Conservation (phyloP, 2,329 filamentous ascomycete species). For the Nothophoma quercina region DNA sequence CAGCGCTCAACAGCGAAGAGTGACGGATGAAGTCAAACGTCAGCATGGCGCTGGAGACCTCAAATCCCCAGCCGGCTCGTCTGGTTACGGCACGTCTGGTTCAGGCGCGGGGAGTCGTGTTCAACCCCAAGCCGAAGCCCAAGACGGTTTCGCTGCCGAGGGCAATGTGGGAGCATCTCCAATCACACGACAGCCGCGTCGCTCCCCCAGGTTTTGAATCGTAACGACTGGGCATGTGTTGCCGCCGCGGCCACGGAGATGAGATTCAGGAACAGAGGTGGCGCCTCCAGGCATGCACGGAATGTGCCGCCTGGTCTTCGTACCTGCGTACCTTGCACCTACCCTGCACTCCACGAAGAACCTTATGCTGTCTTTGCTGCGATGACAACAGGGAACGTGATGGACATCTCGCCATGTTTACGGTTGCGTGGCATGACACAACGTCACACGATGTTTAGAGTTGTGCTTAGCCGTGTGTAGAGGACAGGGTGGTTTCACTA, state of each 20-base stretch:
- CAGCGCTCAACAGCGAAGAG: constrained; percentile 4
- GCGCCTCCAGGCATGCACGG: constrained; percentile 30
- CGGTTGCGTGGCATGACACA: background rate
- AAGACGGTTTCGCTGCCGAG: constrained; percentile 21
- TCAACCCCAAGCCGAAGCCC: background rate
- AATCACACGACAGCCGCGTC: constrained; percentile 33
- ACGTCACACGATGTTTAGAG: background rate
- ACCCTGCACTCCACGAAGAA: no score
- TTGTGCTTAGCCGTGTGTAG: background rate
- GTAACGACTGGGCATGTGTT: constrained; percentile 22
- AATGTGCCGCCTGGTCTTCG: constrained; percentile 4
- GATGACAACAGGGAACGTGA: background rate
- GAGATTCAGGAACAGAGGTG: constrained; percentile 30
- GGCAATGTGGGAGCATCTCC: constrained; percentile 30
- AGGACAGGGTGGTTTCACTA: constrained; percentile 9
- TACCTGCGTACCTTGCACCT: constrained; percentile 4
- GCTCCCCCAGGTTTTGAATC: constrained; percentile 33
- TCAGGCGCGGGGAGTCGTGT: constrained; percentile 18
- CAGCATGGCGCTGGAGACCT: constrained; percentile 20
- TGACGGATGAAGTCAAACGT: background rate
- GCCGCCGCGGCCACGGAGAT: constrained; percentile 20
- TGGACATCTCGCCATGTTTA: background rate
- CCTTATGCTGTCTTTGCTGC: no score
- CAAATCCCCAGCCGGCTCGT: constrained; percentile 12
- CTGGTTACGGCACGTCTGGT: constrained; percentile 11